A percentile compares a stretch with the other conserved stretches of the same genome.
These are phyloP conservation scores for Clitoria ternatea DNA, from an alignment of 306 rosid species.

Conservation along the genomic window DNA sequence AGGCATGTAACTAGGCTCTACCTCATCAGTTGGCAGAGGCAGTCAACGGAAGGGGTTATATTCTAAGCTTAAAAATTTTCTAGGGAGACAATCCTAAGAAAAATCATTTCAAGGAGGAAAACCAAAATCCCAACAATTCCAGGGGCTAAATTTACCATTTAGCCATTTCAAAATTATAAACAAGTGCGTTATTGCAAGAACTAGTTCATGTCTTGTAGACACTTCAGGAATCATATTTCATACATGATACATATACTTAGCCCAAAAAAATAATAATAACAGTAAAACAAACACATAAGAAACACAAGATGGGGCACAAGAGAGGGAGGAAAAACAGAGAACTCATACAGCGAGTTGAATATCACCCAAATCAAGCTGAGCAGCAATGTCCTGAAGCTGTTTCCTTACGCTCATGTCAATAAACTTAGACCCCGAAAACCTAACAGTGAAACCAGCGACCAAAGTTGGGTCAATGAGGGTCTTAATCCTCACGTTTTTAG, in stretches of 20 bases:
- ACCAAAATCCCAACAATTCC: too few relatives aligned
- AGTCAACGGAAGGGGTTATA: too few relatives aligned
- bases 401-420: slow-evolving; percentile 93
- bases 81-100: too few relatives aligned
- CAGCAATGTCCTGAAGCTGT: slow-evolving; percentile 85
- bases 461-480: slow-evolving; percentile 61
- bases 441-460: slow-evolving; percentile 85
- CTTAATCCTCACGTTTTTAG: slow-evolving; percentile 78
- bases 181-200: too few relatives aligned
- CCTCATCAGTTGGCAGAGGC: too few relatives aligned
- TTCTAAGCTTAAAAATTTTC: too few relatives aligned
- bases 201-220: too few relatives aligned
- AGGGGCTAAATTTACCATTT: too few relatives aligned
- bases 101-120: too few relatives aligned
- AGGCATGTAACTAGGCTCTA: too few relatives aligned
- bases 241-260: neutral
- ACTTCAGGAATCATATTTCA: neutral
- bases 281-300: neutral
- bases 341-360: slow-evolving; percentile 44
- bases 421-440: slow-evolving; percentile 74
- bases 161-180: too few relatives aligned
- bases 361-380: slow-evolving; percentile 77
- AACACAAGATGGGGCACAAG: neutral
- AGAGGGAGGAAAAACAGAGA: too few relatives aligned
- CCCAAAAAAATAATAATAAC: neutral